Evolutionary conservation across 768 basidiomycete species (phyloP).

Genomic region (Auriscalpium vulgare): DNA sequence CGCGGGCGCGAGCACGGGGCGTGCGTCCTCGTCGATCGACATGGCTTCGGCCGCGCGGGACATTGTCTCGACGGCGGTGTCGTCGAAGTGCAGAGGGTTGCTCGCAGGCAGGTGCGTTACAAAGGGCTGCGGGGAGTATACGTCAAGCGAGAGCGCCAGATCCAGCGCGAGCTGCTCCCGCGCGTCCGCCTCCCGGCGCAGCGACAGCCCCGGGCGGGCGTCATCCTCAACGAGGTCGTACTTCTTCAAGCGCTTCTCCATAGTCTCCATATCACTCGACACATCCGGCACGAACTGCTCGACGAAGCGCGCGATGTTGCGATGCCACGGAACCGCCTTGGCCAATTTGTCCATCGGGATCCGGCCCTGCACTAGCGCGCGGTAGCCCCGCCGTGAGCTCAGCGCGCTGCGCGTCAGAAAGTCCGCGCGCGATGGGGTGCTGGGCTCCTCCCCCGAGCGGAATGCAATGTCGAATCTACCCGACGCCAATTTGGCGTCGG

Average conservation of each 20-base stretch:
- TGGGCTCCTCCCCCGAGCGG: conserved; percentile 42
- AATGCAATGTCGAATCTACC: conserved; percentile 58
- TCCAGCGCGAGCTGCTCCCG: conserved; percentile 58
- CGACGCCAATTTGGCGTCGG: not conserved
- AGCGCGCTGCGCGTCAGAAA: conserved; percentile 51
- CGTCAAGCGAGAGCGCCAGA: conserved; percentile 47
- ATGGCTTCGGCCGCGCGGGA: conserved; percentile 41
- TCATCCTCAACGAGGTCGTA: conserved; percentile 36
- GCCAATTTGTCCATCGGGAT: conserved; percentile 32
- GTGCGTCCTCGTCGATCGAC: conserved; percentile 29
- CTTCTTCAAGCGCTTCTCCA: conserved; percentile 31
- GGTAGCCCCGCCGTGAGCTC: conserved; percentile 44
- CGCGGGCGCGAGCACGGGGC: conserved; percentile 41
- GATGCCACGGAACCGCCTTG: conserved; percentile 44
- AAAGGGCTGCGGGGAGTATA: conserved; percentile 44
- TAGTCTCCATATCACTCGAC: conserved; percentile 25
- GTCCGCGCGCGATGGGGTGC: conserved; percentile 36
- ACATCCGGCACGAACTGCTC: conserved; percentile 32
- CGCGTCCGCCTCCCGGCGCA: conserved; percentile 44
- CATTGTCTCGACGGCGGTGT: conserved; percentile 43
- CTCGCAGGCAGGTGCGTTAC: not conserved
- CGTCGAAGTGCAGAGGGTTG: conserved; percentile 18
- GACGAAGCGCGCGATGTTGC: conserved; percentile 41
- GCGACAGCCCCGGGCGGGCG: conserved; percentile 30
- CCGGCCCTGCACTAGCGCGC: conserved; percentile 41